Evolutionary conservation across 192 early-diverging fungal species (phyloP), one percentile per base, ranked within the genome.

Genomic region (Gaertneriomyces sp.): DNA sequence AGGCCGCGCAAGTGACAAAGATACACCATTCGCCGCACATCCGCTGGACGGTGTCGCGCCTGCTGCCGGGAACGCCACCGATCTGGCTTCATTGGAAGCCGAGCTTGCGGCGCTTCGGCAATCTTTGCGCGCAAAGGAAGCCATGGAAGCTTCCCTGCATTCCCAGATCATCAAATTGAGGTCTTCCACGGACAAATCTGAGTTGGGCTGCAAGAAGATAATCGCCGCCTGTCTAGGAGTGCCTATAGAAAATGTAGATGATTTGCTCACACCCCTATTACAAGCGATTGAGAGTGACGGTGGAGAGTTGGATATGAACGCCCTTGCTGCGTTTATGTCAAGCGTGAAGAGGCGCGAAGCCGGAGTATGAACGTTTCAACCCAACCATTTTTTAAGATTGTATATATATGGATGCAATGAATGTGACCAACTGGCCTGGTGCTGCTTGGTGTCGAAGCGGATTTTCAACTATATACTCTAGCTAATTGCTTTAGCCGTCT

Each of bases 201-300:
- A 68, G 60, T 60, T 89, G 45, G 83, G 89, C 59, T 95, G 88
- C 74, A 90, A 90, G 74, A 79, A 83, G 60, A 81, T 98, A 41
- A 93, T 95, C 72, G 84, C 91, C 6, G 83, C 85, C 20, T 93
- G 93, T 70, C 95, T 93, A 66, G 83, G 88, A 61, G 85, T 95
- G 25, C 78, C 82, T 12, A 64, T 91, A 12, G 90, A 88, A 2
- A 79, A 88, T 42, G 90, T 98, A 3, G 91, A 92, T 58, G 78
- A 84, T 17, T 80, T 91, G 77, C 73, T 95, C 12, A 83, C 82
- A 9, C 86, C 87, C 4, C 63, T 98, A 25, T 76, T 91, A 7
- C 60, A 81, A 33, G 95, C 93, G 1, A 88, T 95, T 6, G 92
- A 95, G 57, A 76, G 81, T 43, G 90, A 90, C 49, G 25, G 25